These are phyloP conservation scores for Nicotiana rustica DNA, from an alignment of 305 asterid genomes.

Conservation along the genomic window DNA sequence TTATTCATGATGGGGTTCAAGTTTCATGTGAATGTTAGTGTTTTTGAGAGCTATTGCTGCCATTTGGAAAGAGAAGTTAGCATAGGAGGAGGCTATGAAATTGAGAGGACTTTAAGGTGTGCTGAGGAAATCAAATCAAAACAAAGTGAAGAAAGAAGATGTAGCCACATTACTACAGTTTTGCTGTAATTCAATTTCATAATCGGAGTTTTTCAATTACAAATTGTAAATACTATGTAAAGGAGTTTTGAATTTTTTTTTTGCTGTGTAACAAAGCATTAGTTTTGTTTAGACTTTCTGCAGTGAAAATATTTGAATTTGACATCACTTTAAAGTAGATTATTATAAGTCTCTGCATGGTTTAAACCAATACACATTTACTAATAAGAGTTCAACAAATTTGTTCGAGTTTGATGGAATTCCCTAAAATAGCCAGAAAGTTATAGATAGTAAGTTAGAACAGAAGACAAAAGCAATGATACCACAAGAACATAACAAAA, in stretches of 20 bases:
- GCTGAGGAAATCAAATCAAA: constrained; percentile 83
- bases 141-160: constrained; percentile 56
- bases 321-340: background rate
- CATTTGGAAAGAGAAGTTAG: constrained; percentile 97
- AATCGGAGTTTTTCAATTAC: background rate
- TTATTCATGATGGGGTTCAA: constrained; percentile 85
- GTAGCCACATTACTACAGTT: constrained; percentile 56
- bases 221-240: constrained; percentile 19
- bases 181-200: constrained; percentile 46
- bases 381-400: background rate
- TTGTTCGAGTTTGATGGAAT: background rate
- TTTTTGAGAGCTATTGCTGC: constrained; percentile 85
- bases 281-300: constrained; percentile 8
- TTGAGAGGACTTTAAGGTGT: constrained; percentile 86
- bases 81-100: constrained; percentile 90
- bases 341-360: background rate
- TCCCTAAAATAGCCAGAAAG: background rate
- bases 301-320: background rate
- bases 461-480: background rate
- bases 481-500: background rate
- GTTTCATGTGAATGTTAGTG: constrained; percentile 90
- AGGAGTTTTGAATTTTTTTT: background rate
- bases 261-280: constrained; percentile 15
- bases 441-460: too few species aligned
- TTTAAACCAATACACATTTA: background rate